Percentiles rank a stretch among this genome's conserved stretches.
Evolutionary conservation across 192 early-diverging fungal genomes (phyloP).

Genomic region (Dissophora ornata): DNA sequence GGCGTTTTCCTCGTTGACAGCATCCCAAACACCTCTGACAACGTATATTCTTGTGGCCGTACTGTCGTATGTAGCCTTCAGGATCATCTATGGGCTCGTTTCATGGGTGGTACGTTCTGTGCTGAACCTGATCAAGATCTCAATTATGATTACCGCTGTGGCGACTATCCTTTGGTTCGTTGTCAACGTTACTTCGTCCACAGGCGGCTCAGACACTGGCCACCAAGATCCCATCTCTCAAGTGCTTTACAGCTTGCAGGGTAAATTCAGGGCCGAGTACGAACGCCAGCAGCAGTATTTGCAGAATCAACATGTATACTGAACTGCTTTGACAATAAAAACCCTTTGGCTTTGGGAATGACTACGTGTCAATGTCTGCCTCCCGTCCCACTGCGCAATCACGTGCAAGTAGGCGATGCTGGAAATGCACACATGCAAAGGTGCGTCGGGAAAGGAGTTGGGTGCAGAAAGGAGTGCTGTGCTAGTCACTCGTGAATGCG

Average conservation of each 20-base stretch:
- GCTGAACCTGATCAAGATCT: slow-evolving; percentile 39
- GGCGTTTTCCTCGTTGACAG: slow-evolving; percentile 25
- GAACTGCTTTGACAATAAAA: not conserved
- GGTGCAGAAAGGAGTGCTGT: too few relatives aligned
- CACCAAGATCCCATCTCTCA: slow-evolving; percentile 45
- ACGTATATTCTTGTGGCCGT: slow-evolving; percentile 40
- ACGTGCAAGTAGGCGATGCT: too few relatives aligned
- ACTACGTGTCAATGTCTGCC: not conserved
- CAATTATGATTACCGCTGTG: slow-evolving; percentile 33
- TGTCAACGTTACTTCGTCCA: slow-evolving; percentile 22
- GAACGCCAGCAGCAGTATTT: slow-evolving; percentile 40
- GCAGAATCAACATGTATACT: slow-evolving; percentile 31
- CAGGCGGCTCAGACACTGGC: not conserved
- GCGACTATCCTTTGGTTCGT: slow-evolving; percentile 40
- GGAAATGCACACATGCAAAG: too few relatives aligned
- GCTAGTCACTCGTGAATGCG: too few relatives aligned
- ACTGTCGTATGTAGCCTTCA: slow-evolving; percentile 35
- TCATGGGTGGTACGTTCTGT: slow-evolving; percentile 43
- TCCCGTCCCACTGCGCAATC: too few relatives aligned
- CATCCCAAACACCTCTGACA: slow-evolving; percentile 32
- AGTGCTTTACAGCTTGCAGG: slow-evolving; percentile 12
- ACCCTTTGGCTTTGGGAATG: not conserved
- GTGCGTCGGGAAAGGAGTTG: too few relatives aligned
- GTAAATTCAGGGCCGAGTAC: slow-evolving; percentile 39
- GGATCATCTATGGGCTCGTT: slow-evolving; percentile 35